Percentiles rank a stretch among this genome's conserved stretches.
phyloP scores from a whole-genome alignment of 176 grass and related monocot genomes.

The Avena eriantha region DNA sequence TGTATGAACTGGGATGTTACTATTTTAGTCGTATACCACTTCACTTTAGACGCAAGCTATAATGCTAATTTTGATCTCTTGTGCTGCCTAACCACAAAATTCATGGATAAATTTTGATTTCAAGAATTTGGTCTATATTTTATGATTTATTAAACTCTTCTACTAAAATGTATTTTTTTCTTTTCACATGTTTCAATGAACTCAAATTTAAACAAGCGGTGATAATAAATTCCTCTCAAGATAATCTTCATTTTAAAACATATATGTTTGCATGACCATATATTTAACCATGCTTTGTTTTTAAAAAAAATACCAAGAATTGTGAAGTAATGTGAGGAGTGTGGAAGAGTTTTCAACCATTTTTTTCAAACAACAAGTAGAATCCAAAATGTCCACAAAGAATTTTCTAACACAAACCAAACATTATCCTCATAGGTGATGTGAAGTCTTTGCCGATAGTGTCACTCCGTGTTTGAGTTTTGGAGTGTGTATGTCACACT shows the following conservation, averaged over 20 bases:
- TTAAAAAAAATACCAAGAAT: neutral
- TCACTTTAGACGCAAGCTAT: too few relatives aligned
- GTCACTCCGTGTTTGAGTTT: too few relatives aligned
- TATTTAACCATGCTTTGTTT: too few relatives aligned
- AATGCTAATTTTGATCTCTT: neutral
- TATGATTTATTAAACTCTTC: neutral
- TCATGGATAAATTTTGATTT: neutral
- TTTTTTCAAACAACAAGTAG: neutral
- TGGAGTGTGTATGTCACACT: too few relatives aligned
- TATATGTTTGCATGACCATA: too few relatives aligned
- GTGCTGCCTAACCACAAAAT: neutral
- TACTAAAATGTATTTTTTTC: neutral
- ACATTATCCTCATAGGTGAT: too few relatives aligned
- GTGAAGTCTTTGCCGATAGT: too few relatives aligned
- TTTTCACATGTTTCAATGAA: neutral
- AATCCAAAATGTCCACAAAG: neutral
- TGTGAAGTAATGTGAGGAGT: neutral
- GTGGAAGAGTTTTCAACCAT: too few relatives aligned
- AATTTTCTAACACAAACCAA: neutral
- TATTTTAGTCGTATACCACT: too few relatives aligned
- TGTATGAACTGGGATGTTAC: too few relatives aligned
- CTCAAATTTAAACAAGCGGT: neutral
- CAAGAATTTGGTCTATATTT: neutral
- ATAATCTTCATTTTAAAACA: too few relatives aligned
- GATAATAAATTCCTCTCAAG: too few relatives aligned